These are phyloP conservation scores for Colletotrichum sp. DNA, from an alignment of 2,329 filamentous ascomycete genomes.

Conservation along the genomic window DNA sequence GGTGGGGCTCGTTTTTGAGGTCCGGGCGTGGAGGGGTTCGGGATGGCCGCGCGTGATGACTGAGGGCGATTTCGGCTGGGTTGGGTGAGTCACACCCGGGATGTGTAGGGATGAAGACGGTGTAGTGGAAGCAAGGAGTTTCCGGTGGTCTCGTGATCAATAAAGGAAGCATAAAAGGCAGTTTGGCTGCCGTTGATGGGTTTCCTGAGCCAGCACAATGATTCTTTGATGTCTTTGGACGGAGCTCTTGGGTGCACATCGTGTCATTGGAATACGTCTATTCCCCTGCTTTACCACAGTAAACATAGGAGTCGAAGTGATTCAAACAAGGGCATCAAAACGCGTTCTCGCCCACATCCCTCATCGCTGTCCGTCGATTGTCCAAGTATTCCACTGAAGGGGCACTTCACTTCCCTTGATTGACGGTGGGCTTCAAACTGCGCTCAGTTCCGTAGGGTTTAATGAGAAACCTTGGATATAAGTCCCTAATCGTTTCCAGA, in stretches of 20 bases:
- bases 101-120: not conserved
- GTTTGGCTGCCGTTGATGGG: not conserved
- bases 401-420: no score
- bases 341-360: rapidly evolving
- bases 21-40: not conserved
- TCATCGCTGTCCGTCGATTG: not conserved
- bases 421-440: not conserved
- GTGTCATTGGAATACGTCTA: not conserved
- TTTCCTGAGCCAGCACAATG: not conserved
- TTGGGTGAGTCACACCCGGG: not conserved
- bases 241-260: no score
- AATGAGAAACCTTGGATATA: no score
- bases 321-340: not conserved
- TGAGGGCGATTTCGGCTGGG: no score
- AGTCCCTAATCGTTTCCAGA: no score
- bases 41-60: not conserved
- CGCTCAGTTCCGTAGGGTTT: not conserved
- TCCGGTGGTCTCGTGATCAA: not conserved
- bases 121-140: not conserved
- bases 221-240: no score
- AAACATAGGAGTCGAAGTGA: not conserved
- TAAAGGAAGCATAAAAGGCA: not conserved
- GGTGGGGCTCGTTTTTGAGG: not conserved
- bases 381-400: not conserved
- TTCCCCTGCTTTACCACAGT: not conserved